These are phyloP conservation scores for Lathyrus sativus DNA, from an alignment of 306 rosid species.

Conservation along the genomic window DNA sequence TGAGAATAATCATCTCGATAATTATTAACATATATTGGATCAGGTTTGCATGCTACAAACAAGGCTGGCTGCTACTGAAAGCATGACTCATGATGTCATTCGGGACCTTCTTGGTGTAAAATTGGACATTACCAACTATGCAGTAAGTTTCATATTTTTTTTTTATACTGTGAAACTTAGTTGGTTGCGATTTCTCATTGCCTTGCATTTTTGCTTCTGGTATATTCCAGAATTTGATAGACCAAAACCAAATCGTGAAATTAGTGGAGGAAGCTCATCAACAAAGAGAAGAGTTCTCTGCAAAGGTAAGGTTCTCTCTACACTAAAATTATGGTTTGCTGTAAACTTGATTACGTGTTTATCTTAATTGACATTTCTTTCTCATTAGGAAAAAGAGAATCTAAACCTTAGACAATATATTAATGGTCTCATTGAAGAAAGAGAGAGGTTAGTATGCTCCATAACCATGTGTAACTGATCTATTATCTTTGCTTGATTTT, in stretches of 20 bases:
- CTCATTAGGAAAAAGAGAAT: conserved; percentile 70
- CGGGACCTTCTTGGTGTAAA: conserved; percentile 92
- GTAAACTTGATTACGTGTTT: not conserved
- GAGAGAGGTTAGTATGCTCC: conserved; percentile 65
- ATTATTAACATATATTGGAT: conserved; percentile 24
- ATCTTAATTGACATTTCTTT: conserved; percentile 26
- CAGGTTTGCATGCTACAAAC: conserved; percentile 82
- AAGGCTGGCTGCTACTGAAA: conserved; percentile 89
- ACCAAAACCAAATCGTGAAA: conserved; percentile 69
- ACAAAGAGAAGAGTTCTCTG: conserved; percentile 59
- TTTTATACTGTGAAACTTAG: conserved; percentile 17
- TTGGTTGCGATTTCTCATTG: conserved; percentile 40
- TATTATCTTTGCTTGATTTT: conserved; percentile 24
- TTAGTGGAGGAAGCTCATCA: conserved; percentile 72
- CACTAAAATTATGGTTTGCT: conserved; percentile 11
- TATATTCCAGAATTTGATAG: conserved; percentile 64
- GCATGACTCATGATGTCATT: conserved; percentile 98
- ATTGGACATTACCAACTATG: conserved; percentile 83
- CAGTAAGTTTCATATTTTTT: conserved; percentile 58
- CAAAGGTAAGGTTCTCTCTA: conserved; percentile 51
- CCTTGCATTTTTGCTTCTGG: conserved; percentile 35
- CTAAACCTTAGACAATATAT: conserved; percentile 57
- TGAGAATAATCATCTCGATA: conserved; percentile 12
- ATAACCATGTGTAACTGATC: conserved; percentile 13
- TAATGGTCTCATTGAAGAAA: conserved; percentile 67